phyloP scores from a whole-genome alignment of 345 rosid genomes.

The Cardamine occulta region DNA sequence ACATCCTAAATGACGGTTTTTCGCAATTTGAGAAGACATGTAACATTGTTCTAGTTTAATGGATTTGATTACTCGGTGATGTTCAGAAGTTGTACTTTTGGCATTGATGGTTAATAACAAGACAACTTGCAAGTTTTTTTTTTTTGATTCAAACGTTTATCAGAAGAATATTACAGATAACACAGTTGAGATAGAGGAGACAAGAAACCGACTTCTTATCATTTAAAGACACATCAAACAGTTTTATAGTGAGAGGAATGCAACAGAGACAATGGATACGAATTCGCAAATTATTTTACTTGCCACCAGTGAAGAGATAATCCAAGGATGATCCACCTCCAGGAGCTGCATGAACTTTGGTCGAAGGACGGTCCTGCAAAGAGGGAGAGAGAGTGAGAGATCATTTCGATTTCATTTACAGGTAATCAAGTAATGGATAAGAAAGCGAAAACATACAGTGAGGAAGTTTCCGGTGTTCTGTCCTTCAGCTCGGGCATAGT shows the following conservation, averaged over 20 bases:
- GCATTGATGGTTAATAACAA: slow-evolving; percentile 9
- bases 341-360: slow-evolving; percentile 56
- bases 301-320: slow-evolving; percentile 50
- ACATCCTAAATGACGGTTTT: slow-evolving; percentile 32
- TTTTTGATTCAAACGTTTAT: slow-evolving; percentile 22
- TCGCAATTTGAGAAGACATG: background rate
- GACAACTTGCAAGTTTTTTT: slow-evolving; percentile 10
- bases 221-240: slow-evolving; percentile 39
- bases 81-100: slow-evolving; percentile 3
- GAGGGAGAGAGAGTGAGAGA: background rate
- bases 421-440: background rate
- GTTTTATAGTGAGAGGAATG: slow-evolving; percentile 16
- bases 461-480: slow-evolving; percentile 84
- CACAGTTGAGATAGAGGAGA: slow-evolving; percentile 30
- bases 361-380: slow-evolving; percentile 52
- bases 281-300: slow-evolving; percentile 35
- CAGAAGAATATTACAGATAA: slow-evolving; percentile 36
- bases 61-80: background rate
- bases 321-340: slow-evolving; percentile 54
- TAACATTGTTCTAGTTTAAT: background rate
- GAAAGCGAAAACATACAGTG: slow-evolving; percentile 50
- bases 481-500: slow-evolving; percentile 70
- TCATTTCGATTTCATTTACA: background rate
- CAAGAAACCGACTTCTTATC: slow-evolving; percentile 45
- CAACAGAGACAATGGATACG: slow-evolving; percentile 21